Percentiles rank a stretch among this genome's conserved stretches.
phyloP scores from a whole-genome alignment of 768 basidiomycete species.

The Russula lepida region DNA sequence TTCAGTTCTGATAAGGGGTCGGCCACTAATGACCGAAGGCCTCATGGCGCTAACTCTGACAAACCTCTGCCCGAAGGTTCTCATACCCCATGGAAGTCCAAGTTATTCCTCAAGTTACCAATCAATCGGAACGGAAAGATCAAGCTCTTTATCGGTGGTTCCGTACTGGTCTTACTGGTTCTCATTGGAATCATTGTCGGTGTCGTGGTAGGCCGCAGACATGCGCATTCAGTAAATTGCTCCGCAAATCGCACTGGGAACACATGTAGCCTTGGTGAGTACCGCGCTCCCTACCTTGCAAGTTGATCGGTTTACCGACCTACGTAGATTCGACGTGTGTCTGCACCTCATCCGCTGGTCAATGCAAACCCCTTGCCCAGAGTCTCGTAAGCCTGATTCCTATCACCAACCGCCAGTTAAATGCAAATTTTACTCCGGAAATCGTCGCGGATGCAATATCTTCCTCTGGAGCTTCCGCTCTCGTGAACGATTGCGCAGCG shows the following conservation, averaged over 20 bases:
- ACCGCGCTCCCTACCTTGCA: neutral
- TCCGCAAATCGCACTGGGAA: conserved; percentile 39
- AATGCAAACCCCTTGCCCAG: conserved; percentile 47
- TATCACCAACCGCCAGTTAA: conserved; percentile 39
- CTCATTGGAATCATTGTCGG: conserved; percentile 39
- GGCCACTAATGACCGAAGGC: neutral
- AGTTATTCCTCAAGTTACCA: conserved; percentile 1
- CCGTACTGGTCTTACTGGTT: conserved; percentile 26
- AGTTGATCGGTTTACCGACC: conserved; percentile 2
- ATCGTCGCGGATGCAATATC: conserved; percentile 44
- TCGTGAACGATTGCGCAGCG: conserved; percentile 39
- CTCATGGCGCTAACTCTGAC: neutral
- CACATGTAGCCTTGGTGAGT: conserved; percentile 49
- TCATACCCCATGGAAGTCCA: conserved; percentile 1
- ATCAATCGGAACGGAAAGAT: conserved; percentile 15
- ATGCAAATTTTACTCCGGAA: conserved; percentile 36
- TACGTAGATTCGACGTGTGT: conserved; percentile 52
- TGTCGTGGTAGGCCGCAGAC: conserved; percentile 32
- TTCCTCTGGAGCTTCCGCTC: conserved; percentile 38
- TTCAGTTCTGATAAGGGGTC: neutral
- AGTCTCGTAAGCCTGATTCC: conserved; percentile 44
- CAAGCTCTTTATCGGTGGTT: conserved; percentile 12
- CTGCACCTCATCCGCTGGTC: conserved; percentile 42
- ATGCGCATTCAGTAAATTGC: conserved; percentile 28
- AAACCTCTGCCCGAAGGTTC: neutral